Conservation (phyloP, 2,329 filamentous ascomycete species). For the Aspergillus persii region DNA sequence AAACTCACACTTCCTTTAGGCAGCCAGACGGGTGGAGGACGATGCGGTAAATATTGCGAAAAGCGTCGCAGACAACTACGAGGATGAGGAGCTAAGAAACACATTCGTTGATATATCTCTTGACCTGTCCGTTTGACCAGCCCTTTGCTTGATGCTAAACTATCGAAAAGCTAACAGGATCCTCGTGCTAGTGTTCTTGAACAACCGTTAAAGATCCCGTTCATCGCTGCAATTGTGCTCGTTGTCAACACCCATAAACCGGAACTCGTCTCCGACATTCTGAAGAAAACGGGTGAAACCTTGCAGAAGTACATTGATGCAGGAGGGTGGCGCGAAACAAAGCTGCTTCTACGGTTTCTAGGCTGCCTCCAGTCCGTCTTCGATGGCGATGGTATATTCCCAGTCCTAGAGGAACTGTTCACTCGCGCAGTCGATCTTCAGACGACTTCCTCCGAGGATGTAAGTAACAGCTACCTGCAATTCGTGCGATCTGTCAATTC, state of each 20-base stretch:
- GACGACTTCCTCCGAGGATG: slow-evolving; percentile 88
- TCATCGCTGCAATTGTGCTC: slow-evolving; percentile 79
- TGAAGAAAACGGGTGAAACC: slow-evolving; percentile 60
- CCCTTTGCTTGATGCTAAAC: neutral
- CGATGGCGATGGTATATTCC: slow-evolving; percentile 80
- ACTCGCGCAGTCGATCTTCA: slow-evolving; percentile 87
- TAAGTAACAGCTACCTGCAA: slow-evolving; percentile 48
- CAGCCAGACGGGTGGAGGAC: slow-evolving; percentile 73
- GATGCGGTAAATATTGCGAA: slow-evolving; percentile 73
- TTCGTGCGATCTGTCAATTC: neutral
- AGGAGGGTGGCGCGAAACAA: slow-evolving; percentile 86
- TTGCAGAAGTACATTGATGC: slow-evolving; percentile 66
- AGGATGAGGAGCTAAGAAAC: slow-evolving; percentile 74
- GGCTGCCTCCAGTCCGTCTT: slow-evolving; percentile 80
- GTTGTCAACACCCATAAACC: slow-evolving; percentile 74
- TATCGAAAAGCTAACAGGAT: slow-evolving; percentile 17
- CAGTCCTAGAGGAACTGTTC: slow-evolving; percentile 86
- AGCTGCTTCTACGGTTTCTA: slow-evolving; percentile 84
- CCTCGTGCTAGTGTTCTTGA: slow-evolving; percentile 60
- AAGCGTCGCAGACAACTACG: slow-evolving; percentile 76
- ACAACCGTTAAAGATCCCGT: slow-evolving; percentile 97
- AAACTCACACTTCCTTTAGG: slow-evolving; percentile 34
- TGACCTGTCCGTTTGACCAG: slow-evolving; percentile 59
- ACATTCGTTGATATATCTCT: slow-evolving; percentile 71
- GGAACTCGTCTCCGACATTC: slow-evolving; percentile 69